These are phyloP conservation scores for Clausena lansium DNA, from an alignment of 345 rosid species.

Conservation along the genomic window DNA sequence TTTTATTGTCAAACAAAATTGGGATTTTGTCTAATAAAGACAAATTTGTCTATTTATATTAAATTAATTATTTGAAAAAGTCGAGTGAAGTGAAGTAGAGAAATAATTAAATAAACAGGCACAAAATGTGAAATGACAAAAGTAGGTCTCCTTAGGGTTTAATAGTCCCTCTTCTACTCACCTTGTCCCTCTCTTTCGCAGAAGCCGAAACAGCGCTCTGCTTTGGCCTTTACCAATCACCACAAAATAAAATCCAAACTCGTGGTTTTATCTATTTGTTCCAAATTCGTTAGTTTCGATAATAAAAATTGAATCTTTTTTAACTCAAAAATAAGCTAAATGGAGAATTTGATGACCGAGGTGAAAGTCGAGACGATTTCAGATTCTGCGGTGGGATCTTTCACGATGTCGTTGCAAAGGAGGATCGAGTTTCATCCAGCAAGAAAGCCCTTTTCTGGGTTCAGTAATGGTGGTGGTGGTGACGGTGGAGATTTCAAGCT, in stretches of 20 bases:
- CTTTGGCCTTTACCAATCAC: conserved; percentile 7
- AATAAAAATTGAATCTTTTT: background rate
- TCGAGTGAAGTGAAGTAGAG: no score
- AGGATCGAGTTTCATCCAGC: conserved; percentile 70
- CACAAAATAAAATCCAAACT: background rate
- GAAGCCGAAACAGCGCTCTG: conserved; percentile 45
- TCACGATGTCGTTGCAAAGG: conserved; percentile 31
- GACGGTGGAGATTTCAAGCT: conserved; percentile 54
- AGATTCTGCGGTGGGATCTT: conserved; percentile 34
- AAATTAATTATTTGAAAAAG: no score
- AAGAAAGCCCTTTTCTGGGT: conserved; percentile 48
- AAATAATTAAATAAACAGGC: background rate
- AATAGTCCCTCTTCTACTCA: conserved; percentile 19
- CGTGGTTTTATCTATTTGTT: background rate
- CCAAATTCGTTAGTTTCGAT: background rate
- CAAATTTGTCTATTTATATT: no score
- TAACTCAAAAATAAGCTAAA: background rate
- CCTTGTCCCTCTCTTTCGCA: conserved; percentile 25
- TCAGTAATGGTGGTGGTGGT: conserved; percentile 26
- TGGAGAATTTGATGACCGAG: conserved; percentile 22
- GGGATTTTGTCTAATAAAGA: no score
- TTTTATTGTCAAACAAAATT: no score
- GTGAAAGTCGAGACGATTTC: conserved; percentile 12
- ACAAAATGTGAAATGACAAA: background rate
- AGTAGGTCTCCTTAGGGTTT: conserved; percentile 50